Evolutionary conservation across 306 rosid species (phyloP), one percentile per base, ranked within the genome.

Genomic region (Morella rubra): DNA sequence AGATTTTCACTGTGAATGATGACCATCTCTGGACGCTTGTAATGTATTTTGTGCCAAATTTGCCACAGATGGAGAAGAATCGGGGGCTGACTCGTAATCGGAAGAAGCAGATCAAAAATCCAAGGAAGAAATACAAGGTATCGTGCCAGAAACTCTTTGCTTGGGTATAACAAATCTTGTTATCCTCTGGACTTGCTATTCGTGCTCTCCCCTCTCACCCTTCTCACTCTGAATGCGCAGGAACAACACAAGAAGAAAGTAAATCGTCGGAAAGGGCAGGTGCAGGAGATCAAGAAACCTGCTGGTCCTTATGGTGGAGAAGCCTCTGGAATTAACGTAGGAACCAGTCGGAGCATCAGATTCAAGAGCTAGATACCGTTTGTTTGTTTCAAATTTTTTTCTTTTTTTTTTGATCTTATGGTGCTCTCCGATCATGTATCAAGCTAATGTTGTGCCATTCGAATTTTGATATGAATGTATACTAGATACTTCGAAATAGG

Each of bases 111-210:
- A 86, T 49, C 6, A 94, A 94, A 94, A 94, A 94, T 87, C 97
- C 96, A 37, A 90, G 98, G 75, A 94, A 89, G 92, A 91, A 94
- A 58, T 87, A 94, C 91, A 94, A 79, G 98, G 98, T 94, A 89
- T 22, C 81, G 58, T 20, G 61, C 27, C 42, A 46, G 9, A 75
- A 70, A 13, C 53, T 66, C 32, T 72, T 49, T 49, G 37, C 37
- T 54, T 2, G 47, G 53, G 19, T 5, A 40, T 27, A 72, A 55
- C 73, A 73, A 15, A 19, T 40, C 52, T 8, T 52, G 52, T 8
- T 13, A 15, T 61, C 66, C 22, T 55, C 53, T 44, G 10, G 37
- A 9, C 27, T 56, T 41, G 40, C 44, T 80, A 73, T 75, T 41
- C 16, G 37, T 32, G 3, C 37, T 32, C 37, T 32, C 56, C 12